Base-by-base conservation (phyloP, 2,329 filamentous ascomycete genomes). In the Davidsoniella australis region DNA sequence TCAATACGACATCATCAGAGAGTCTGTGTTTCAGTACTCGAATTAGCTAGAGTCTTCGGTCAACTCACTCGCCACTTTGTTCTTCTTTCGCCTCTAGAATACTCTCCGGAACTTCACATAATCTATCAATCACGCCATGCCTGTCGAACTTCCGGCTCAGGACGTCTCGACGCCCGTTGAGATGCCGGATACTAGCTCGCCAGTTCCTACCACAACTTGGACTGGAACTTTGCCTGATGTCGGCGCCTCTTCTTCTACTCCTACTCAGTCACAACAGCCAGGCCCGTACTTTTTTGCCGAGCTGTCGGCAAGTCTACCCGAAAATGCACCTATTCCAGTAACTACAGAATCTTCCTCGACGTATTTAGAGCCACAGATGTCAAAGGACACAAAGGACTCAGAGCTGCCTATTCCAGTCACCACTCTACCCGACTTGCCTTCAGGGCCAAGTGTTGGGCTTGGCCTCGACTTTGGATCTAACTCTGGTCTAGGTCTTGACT, bases 401-500 rank as follows among this genome's bases (percentile, higher is more conserved):
- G 29, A 33, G 12, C 12, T 33, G 4, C 29, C 29, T 12, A 33
- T 33, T 12, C 29, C 29, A 33, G 7, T 12, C 29, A 33, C 29
- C 8, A 33, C 29, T 9, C 12, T 12, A 33, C 12, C 29, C 29
- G 8, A 33, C 12, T 23, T 45, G 7, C 8, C 33, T 18, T 33
- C 23, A 14, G 48, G 43, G 16, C 38, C 44, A 26, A 51, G 41
- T 18, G 24, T 41, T n/a, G 44, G 44, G 10, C 44, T 47, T 6
- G 44, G 23, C 5, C 18, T 50, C 23, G 38, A 42, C 23, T 50
- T 50, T 46, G 48, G 47, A 4, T 49, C 39, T 12, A 40, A 44
- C 41, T 44, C 40, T 26, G 41, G 29, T 6, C 33, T 44, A 41
- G 41, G 42, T 38, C 17, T 49, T 16, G 47, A 49, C 23, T 49